phyloP scores from a whole-genome alignment of 208 protist genomes.

The Trypanosoma platydactyli region DNA sequence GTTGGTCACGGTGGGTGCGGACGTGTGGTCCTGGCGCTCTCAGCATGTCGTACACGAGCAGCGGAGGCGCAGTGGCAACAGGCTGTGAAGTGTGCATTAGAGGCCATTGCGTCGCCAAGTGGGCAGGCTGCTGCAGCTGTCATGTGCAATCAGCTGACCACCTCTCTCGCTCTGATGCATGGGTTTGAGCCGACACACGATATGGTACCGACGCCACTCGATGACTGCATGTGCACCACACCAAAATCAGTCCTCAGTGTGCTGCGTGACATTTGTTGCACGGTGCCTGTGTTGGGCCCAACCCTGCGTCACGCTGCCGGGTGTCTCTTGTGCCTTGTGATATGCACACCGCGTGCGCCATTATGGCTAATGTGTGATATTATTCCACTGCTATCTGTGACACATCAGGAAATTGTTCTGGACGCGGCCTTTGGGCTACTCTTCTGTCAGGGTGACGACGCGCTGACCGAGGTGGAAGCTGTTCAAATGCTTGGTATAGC shows the following conservation, averaged over 20 bases:
- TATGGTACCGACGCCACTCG: slow-evolving; percentile 21
- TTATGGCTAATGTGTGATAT: slow-evolving; percentile 31
- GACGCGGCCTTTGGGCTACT: slow-evolving; percentile 26
- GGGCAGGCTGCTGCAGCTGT: slow-evolving; percentile 56
- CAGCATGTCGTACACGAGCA: slow-evolving; percentile 4
- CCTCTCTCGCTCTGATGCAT: slow-evolving; percentile 41
- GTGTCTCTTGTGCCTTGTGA: slow-evolving; percentile 50
- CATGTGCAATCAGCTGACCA: slow-evolving; percentile 45
- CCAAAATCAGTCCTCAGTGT: slow-evolving; percentile 12
- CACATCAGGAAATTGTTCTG: slow-evolving; percentile 28
- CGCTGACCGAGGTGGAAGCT: slow-evolving; percentile 11
- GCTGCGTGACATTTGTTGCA: slow-evolving; percentile 12
- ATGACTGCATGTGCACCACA: slow-evolving; percentile 17
- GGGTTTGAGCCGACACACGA: slow-evolving; percentile 48
- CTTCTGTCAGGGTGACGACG: background rate
- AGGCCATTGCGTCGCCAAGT: slow-evolving; percentile 31
- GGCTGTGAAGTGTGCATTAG: slow-evolving; percentile 23
- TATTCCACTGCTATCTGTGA: slow-evolving; percentile 36
- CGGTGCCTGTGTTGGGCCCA: slow-evolving; percentile 35
- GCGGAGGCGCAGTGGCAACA: slow-evolving; percentile 29
- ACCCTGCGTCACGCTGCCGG: slow-evolving; percentile 63
- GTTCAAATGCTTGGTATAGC: slow-evolving; percentile 14
- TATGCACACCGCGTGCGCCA: slow-evolving; percentile 25
- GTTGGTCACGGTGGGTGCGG: slow-evolving; percentile 29
- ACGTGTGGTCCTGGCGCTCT: slow-evolving; percentile 42